These are phyloP conservation scores for Tuber umbilicatum DNA, from an alignment of 495 filamentous ascomycete genomes.

Conservation along the genomic window DNA sequence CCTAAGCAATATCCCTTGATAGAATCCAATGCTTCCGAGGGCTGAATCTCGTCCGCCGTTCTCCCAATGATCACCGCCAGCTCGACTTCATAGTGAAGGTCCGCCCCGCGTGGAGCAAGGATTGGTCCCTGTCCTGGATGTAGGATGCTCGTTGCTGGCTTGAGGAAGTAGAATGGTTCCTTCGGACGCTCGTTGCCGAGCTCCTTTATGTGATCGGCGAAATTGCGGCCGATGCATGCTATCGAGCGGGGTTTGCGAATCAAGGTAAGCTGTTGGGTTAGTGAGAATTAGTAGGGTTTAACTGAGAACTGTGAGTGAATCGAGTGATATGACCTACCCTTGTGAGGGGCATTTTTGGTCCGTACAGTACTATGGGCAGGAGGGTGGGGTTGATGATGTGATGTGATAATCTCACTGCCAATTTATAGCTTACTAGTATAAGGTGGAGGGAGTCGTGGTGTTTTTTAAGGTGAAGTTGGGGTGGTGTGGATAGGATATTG, in stretches of 20 bases:
- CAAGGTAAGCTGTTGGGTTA: constrained; percentile 15
- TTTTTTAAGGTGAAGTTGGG: not conserved
- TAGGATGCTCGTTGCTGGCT: constrained; percentile 77
- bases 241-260: constrained; percentile 58
- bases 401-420: not conserved
- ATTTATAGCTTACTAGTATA: not conserved
- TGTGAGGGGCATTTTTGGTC: not conserved
- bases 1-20: constrained; percentile 50
- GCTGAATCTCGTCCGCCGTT: constrained; percentile 61
- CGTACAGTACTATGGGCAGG: not conserved
- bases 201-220: constrained; percentile 93
- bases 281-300: not conserved
- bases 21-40: constrained; percentile 54
- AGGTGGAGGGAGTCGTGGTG: not conserved
- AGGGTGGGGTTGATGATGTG: not conserved
- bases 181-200: constrained; percentile 76
- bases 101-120: constrained; percentile 70
- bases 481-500: not conserved
- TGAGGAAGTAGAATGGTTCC: constrained; percentile 98
- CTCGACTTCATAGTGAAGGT: constrained; percentile 92
- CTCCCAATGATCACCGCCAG: constrained; percentile 81
- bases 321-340: not conserved
- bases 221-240: constrained; percentile 96
- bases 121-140: constrained; percentile 72
- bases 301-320: not conserved